Evolutionary conservation across 75 land plant genomes (phyloP).

Genomic region (Selaginella moellendorffii): DNA sequence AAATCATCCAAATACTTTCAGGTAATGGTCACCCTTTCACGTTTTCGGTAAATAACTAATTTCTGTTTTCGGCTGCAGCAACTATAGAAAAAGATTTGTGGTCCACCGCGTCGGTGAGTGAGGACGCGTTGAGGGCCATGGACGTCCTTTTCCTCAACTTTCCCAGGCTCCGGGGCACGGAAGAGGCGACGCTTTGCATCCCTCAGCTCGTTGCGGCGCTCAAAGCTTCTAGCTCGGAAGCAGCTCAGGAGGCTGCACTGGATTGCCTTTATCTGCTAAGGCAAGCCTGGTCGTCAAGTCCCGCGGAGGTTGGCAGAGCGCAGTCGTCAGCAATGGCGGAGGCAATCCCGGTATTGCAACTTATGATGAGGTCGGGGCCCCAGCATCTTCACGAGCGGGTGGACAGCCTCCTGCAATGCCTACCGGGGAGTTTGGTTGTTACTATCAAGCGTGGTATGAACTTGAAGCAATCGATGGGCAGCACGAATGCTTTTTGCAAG

Average conservation of each 20-base stretch:
- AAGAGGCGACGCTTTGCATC: constrained; percentile 77
- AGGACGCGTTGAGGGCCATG: constrained; percentile 77
- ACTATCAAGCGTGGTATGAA: constrained; percentile 89
- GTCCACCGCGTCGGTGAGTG: constrained; percentile 67
- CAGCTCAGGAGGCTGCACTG: constrained; percentile 91
- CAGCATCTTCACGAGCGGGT: constrained; percentile 88
- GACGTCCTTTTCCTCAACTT: constrained; percentile 77
- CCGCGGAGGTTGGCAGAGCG: constrained; percentile 85
- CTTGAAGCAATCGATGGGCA: constrained; percentile 90
- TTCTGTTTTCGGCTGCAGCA: constrained; percentile 26
- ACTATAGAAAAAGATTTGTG: constrained; percentile 92
- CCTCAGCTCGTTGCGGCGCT: constrained; percentile 85
- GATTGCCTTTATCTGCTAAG: constrained; percentile 69
- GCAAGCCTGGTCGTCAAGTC: constrained; percentile 82
- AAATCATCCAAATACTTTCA: constrained; percentile 67
- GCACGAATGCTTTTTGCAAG: constrained; percentile 87
- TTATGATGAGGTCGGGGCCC: constrained; percentile 79
- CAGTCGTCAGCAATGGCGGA: constrained; percentile 95
- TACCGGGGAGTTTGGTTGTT: constrained; percentile 85
- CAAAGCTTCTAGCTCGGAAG: constrained; percentile 63
- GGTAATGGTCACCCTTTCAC: constrained; percentile 32
- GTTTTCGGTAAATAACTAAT: neutral
- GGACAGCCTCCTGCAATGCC: constrained; percentile 76
- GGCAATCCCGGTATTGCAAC: constrained; percentile 82
- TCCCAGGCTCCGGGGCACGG: constrained; percentile 83